Evolutionary conservation across 1,284 basidiomycete species (phyloP), one percentile per base, ranked within the genome.

Genomic region (Cryptococcus sp.): DNA sequence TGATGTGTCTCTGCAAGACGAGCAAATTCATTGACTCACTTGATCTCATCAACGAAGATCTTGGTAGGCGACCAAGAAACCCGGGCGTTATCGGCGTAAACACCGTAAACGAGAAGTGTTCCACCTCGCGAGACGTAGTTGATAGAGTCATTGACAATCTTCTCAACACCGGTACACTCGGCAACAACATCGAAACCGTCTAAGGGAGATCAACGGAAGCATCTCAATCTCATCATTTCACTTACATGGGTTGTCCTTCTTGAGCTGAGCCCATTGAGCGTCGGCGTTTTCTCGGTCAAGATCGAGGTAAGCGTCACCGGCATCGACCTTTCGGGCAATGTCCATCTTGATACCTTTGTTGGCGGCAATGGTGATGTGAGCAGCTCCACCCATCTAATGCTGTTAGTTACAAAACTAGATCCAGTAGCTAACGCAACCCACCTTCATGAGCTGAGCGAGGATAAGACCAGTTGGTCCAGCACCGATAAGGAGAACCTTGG

Each of bases 331-430:
- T 68, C 83, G 84, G 15, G 90, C 90, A 52, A 91, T 81, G 59
- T 88, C 82, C 78, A 86, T 90, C 80, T 93, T 93, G 73, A 90
- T 84, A 55, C 89, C 86, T 76, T 88, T 87, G 77, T 90, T 90
- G 42, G 89, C 88, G 14, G 87, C 89, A 56, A 91, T 83, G 37
- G 88, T 86, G 49, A 91, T 83, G 58, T 82, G 83, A 37, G 81
- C 76, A 23, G 89, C 89, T 51, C 89, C 89, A 65, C 90, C 90
- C 44, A 88, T 78, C 78, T 62, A n/a, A 5, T 46, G 13, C 87
- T 86, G 77, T 90, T 89, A 45, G 89, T 88, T 7, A 86, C 88
- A 54, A 90, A 83, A 43, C 87, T 85, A 46, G 91, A 23, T 23
- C 23, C 23, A 83, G 58, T 81, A 5, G 30, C 52, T 36, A 33